Conservation (phyloP, 116 monocot species). For the Cymodocea nodosa region DNA sequence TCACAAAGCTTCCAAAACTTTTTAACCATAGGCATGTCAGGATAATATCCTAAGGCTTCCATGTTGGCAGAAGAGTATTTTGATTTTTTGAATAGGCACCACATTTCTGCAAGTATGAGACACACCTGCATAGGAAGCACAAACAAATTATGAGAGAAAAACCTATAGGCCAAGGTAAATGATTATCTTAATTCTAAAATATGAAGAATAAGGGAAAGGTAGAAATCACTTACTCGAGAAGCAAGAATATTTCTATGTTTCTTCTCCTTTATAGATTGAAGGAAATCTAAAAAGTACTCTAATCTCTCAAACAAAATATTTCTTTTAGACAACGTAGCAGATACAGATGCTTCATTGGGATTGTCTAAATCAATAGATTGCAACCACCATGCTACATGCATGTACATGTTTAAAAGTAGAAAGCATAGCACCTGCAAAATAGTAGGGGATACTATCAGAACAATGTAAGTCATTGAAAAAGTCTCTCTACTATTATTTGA, state of each 20-base stretch:
- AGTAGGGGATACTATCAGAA: conserved; percentile 10
- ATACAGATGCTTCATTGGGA: conserved; percentile 51
- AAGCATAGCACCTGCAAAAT: conserved; percentile 67
- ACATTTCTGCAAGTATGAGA: conserved; percentile 69
- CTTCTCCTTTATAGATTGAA: conserved; percentile 38
- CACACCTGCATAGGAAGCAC: conserved; percentile 38
- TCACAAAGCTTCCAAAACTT: conserved; percentile 90
- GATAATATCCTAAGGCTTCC: conserved; percentile 63
- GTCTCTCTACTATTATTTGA: not conserved
- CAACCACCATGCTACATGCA: conserved; percentile 81
- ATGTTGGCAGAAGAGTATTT: conserved; percentile 55
- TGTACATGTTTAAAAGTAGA: conserved; percentile 91
- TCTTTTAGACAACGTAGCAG: conserved; percentile 39
- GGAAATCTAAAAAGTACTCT: conserved; percentile 26
- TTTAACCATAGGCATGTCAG: conserved; percentile 30
- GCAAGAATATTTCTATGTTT: conserved; percentile 47
- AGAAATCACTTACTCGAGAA: conserved; percentile 35
- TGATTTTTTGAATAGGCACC: conserved; percentile 80
- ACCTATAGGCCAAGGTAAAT: not conserved
- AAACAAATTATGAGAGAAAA: not conserved
- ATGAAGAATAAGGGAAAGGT: not conserved
- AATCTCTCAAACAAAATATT: conserved; percentile 50
- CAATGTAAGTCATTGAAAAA: not conserved
- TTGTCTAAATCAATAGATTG: conserved; percentile 60
- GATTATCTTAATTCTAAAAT: not conserved